These are phyloP conservation scores for Phaeotremella skinneri DNA, from an alignment of 768 basidiomycete genomes.

Conservation along the genomic window DNA sequence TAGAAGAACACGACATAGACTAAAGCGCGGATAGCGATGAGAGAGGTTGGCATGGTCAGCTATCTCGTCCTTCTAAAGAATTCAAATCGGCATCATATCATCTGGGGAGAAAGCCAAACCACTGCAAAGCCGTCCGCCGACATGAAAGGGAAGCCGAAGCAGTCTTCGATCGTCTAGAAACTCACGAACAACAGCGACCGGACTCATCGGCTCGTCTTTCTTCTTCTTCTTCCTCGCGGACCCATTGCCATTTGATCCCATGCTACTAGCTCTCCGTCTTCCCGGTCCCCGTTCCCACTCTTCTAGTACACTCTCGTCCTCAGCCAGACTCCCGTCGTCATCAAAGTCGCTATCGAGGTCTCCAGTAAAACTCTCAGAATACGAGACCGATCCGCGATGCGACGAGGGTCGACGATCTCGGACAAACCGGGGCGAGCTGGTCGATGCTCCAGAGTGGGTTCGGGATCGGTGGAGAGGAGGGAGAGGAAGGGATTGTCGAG, in stretches of 20 bases:
- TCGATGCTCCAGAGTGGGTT: background rate
- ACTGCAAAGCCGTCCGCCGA: background rate
- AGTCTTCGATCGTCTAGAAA: too few species aligned
- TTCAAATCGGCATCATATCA: background rate
- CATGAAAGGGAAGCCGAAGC: background rate
- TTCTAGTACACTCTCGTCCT: background rate
- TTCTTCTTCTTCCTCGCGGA: conserved; percentile 20
- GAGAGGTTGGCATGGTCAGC: background rate
- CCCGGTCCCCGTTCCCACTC: background rate
- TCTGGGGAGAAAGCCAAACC: background rate
- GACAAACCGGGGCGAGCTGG: background rate
- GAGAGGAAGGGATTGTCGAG: background rate
- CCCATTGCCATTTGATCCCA: background rate
- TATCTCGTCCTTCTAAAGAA: too few species aligned
- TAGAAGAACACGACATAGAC: conserved; percentile 43
- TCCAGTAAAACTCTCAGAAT: background rate
- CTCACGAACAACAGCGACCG: conserved; percentile 39
- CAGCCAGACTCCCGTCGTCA: background rate
- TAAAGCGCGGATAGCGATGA: conserved; percentile 13
- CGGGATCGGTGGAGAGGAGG: background rate
- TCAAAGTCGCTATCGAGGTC: background rate
- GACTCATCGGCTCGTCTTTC: conserved; percentile 42
- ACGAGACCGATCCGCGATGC: background rate
- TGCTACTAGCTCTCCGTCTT: background rate
- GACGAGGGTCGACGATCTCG: background rate